phyloP scores from a whole-genome alignment of 192 early-diverging fungal species.

The Coemansia sp. region DNA sequence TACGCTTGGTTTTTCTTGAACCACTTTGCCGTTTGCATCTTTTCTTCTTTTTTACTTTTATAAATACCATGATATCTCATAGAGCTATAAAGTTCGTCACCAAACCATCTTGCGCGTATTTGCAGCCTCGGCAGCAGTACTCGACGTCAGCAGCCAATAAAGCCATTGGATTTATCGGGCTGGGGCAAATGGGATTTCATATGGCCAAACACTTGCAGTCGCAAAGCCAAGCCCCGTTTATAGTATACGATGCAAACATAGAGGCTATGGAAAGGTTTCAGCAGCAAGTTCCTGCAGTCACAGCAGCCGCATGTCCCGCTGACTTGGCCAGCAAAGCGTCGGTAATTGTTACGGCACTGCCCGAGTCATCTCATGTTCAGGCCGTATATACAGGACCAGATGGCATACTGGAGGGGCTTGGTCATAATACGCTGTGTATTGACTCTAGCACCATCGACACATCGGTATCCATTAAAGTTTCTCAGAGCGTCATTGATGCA shows the following conservation, averaged over 20 bases:
- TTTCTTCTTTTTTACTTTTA: background rate
- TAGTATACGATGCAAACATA: constrained; percentile 72
- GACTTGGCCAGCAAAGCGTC: constrained; percentile 70
- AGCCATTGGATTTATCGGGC: constrained; percentile 63
- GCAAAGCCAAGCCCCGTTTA: constrained; percentile 57
- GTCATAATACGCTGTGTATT: constrained; percentile 60
- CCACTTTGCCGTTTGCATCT: background rate
- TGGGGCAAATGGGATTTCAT: constrained; percentile 88
- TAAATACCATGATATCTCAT: background rate
- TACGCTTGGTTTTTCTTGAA: constrained; percentile 4
- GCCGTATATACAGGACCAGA: constrained; percentile 76
- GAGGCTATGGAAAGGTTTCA: constrained; percentile 58
- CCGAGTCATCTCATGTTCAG: constrained; percentile 76
- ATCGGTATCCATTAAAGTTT: constrained; percentile 69
- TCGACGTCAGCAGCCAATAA: constrained; percentile 3
- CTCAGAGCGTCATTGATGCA: constrained; percentile 58
- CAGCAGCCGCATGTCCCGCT: constrained; percentile 59
- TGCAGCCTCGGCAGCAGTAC: background rate
- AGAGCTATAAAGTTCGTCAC: background rate
- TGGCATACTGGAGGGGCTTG: constrained; percentile 60
- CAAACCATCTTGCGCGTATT: background rate
- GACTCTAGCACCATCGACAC: constrained; percentile 95
- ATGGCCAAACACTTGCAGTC: constrained; percentile 86
- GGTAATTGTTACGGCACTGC: constrained; percentile 90
- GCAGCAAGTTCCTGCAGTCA: constrained; percentile 19